Conservation (phyloP, 129 eudicot genomes). For the Flaveria brownii region DNA sequence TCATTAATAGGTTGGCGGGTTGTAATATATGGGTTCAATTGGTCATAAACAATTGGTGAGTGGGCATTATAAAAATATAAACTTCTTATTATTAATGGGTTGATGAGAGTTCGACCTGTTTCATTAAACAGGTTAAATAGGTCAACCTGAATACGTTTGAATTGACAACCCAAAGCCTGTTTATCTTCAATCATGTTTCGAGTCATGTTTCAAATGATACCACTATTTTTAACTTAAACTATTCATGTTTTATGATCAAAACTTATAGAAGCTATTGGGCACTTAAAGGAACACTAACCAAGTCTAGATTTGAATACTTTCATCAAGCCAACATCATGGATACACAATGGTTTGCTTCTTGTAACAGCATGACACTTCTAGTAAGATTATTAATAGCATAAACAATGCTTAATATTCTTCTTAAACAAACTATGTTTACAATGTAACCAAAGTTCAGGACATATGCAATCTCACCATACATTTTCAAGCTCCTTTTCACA, state of each 20-base stretch:
- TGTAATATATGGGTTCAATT: background rate
- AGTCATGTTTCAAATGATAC: background rate
- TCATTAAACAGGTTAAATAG: background rate
- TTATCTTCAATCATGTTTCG: background rate
- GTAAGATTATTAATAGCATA: background rate
- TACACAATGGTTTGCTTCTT: background rate
- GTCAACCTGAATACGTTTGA: background rate
- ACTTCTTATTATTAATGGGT: background rate
- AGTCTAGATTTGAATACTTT: slow-evolving; percentile 3
- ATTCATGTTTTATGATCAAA: slow-evolving; percentile 4
- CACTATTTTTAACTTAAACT: background rate
- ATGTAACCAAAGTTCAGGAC: slow-evolving; percentile 40
- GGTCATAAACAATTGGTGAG: background rate
- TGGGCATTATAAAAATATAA: background rate
- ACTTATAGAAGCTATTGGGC: background rate
- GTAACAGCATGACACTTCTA: slow-evolving; percentile 1
- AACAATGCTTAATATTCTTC: background rate
- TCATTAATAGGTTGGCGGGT: background rate
- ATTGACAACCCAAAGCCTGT: background rate
- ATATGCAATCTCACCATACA: slow-evolving; percentile 95
- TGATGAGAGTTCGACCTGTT: background rate
- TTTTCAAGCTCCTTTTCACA: slow-evolving; percentile 99
- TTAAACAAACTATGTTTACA: slow-evolving; percentile 11
- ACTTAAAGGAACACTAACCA: slow-evolving; percentile 5
- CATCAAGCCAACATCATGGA: slow-evolving; percentile 10